phyloP scores from a whole-genome alignment of 2,329 filamentous ascomycete species.

The Aureobasidium uvarum region DNA sequence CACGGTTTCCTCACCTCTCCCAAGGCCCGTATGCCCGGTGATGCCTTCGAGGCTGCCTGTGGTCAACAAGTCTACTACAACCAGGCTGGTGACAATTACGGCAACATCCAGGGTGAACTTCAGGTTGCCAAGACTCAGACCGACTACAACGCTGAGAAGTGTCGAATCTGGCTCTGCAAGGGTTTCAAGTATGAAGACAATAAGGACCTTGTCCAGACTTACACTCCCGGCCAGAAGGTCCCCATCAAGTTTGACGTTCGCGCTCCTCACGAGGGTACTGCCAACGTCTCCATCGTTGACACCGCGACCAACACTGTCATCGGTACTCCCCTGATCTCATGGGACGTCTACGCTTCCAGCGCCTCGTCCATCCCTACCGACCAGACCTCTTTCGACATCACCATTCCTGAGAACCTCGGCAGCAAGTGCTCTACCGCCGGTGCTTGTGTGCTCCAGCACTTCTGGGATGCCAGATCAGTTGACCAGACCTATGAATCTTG shows the following conservation, averaged over 20 bases:
- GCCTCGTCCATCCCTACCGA: constrained; percentile 44
- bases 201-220: constrained; percentile 52
- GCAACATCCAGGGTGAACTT: constrained; percentile 57
- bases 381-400: constrained; percentile 54
- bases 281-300: constrained; percentile 60
- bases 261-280: constrained; percentile 55
- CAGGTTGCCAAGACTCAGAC: constrained; percentile 50
- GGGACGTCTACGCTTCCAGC: constrained; percentile 56
- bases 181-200: constrained; percentile 59
- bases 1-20: constrained; percentile 56
- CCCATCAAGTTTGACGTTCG: constrained; percentile 49
- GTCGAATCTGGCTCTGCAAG: constrained; percentile 58
- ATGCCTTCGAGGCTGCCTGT: constrained; percentile 53
- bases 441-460: constrained; percentile 60
- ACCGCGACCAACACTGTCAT: constrained; percentile 54
- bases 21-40: constrained; percentile 50
- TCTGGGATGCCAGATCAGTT: constrained; percentile 57
- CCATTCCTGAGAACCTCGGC: constrained; percentile 52
- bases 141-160: constrained; percentile 51
- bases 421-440: constrained; percentile 50
- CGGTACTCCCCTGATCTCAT: constrained; percentile 55
- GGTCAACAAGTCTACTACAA: constrained; percentile 56
- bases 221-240: constrained; percentile 51
- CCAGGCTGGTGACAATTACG: constrained; percentile 54
- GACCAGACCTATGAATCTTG: constrained; percentile 64